Base-by-base conservation (phyloP, 2,329 filamentous ascomycete genomes). In the Berkeleyomyces rouxiae region DNA sequence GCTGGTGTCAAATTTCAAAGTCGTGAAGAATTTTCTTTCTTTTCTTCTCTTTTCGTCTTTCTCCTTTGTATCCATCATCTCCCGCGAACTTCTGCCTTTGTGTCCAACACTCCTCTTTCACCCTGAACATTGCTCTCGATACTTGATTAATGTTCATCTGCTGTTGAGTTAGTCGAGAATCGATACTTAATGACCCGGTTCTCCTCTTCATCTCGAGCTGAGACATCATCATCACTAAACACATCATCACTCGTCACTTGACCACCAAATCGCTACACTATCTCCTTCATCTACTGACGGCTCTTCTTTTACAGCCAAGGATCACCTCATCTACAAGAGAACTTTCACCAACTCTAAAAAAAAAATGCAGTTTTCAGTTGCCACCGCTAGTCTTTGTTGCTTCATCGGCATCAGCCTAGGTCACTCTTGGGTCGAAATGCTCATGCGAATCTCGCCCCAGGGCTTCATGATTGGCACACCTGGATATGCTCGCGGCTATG, bases 371-470 rank as follows among this genome's bases (percentile, higher is more conserved):
- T 9, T 39, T 7, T 55, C 44, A 6, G 43, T 42, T 33, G 39
- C 47, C 7, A 40, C 57, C 23, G 23, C 60, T 44, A 37, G 39
- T 40, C 31, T 58, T 36, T 36, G 44, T 23, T 40, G 53, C 44
- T 51, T 62, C 44, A 40, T 61, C 44, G 47, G 36, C 39, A 9
- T 55, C 51, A 65, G 58, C 62, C 58, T 53, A 36, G 85, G 82
- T 43, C 92, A 96, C 74, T 86, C 84, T 16, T 96, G 91, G 91
- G 80, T 92, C 58, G 90, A 96, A 73, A 78, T 85, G 68, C 77
- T 92, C 59, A 81, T 78, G 66, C 82, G 83, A 63, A 84, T 96
- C 71, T 82, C 83, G 61, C 72, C 81, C 37, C 87, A 90, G 68
- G 91, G 90, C 62, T 82, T 82, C 42, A 89, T 90, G 70, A 76